Evolutionary conservation across 805 yeast genomes (phyloP).

Genomic region (Wickerhamiella azymoides): DNA sequence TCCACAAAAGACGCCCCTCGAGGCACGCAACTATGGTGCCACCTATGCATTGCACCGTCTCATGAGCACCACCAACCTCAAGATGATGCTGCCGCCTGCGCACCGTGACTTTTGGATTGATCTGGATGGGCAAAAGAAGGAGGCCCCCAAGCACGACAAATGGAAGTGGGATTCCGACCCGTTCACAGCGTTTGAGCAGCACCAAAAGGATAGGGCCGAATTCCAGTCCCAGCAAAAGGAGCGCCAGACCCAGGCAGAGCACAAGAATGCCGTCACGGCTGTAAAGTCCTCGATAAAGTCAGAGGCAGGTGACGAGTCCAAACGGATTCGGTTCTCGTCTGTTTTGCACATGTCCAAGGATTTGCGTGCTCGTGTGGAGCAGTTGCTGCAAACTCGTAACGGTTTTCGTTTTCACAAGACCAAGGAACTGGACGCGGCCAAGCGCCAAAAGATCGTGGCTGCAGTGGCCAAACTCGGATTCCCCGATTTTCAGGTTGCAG

Average conservation of each 20-base stretch:
- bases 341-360: conserved; percentile 49
- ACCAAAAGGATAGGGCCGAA: conserved; percentile 23
- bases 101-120: conserved; percentile 69
- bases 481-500: conserved; percentile 51
- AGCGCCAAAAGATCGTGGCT: conserved; percentile 9
- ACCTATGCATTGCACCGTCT: conserved; percentile 74
- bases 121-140: conserved; percentile 44
- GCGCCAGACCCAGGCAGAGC: conserved; percentile 2
- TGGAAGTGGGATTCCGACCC: conserved; percentile 41
- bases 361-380: conserved; percentile 48
- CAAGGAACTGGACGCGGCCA: conserved; percentile 15
- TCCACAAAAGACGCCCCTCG: conserved; percentile 70
- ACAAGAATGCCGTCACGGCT: background rate
- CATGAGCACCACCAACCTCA: conserved; percentile 66
- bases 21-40: conserved; percentile 83
- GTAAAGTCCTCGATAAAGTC: conserved; percentile 2
- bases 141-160: conserved; percentile 20
- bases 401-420: conserved; percentile 31
- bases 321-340: conserved; percentile 26
- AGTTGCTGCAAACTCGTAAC: conserved; percentile 31
- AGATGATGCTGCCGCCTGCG: conserved; percentile 73
- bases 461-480: conserved; percentile 46
- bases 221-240: conserved; percentile 6
- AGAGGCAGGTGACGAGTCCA: conserved; percentile 1
- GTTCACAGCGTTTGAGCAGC: conserved; percentile 51